Evolutionary conservation across 2,329 filamentous ascomycete genomes (phyloP).

Genomic region (Periglandula ipomoeae): DNA sequence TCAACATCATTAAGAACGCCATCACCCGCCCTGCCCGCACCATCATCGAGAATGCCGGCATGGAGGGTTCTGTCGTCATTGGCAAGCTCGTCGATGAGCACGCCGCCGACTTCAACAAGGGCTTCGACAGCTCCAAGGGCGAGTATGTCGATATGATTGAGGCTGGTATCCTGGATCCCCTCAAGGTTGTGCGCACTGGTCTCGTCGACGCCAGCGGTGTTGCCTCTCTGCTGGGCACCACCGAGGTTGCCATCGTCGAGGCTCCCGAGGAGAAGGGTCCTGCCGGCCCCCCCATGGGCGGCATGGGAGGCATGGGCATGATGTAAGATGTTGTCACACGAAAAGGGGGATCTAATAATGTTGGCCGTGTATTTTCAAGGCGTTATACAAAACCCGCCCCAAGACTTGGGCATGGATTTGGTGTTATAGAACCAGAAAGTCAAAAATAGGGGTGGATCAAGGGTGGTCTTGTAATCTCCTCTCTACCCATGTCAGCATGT

Average conservation of each 20-base stretch:
- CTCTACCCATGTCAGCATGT: constrained; percentile 19
- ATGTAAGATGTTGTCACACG: constrained; percentile 38
- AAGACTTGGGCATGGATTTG: constrained; percentile 33
- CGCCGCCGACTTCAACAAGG: constrained; percentile 90
- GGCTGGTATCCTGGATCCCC: constrained; percentile 93
- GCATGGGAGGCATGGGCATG: constrained; percentile 57
- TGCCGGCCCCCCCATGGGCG: constrained; percentile 50
- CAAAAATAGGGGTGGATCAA: constrained; percentile 16
- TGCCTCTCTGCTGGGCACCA: constrained; percentile 92
- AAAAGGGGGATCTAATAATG: constrained; percentile 5
- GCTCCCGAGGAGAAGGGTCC: constrained; percentile 85
- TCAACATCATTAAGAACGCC: constrained; percentile 94
- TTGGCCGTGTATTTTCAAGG: constrained; percentile 3
- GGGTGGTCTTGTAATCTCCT: constrained; percentile 24
- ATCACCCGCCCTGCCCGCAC: constrained; percentile 91
- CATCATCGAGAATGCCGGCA: constrained; percentile 95
- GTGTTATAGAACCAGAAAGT: constrained; percentile 27
- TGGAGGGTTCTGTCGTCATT: constrained; percentile 91
- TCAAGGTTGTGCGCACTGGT: constrained; percentile 98
- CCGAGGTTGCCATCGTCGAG: constrained; percentile 95
- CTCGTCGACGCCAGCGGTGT: constrained; percentile 93
- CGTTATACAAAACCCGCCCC: constrained; percentile 20
- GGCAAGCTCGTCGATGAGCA: constrained; percentile 97
- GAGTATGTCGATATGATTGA: constrained; percentile 99
- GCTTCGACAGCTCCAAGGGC: constrained; percentile 92